Evolutionary conservation across 2,329 filamentous ascomycete species (phyloP).

Genomic region (Ophiobolus disseminans): DNA sequence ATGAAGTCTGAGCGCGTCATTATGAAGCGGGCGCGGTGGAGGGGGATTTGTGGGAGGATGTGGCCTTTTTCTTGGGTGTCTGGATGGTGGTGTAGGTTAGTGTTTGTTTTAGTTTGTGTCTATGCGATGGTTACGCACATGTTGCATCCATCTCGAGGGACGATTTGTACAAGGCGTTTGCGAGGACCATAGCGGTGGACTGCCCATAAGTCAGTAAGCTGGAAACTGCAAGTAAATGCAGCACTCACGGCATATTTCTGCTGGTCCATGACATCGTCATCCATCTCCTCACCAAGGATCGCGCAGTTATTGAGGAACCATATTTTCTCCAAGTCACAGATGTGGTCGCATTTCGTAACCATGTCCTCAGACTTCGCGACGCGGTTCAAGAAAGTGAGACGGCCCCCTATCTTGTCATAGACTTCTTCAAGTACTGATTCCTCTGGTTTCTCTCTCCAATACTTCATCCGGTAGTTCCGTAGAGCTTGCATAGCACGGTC

Average conservation of each 20-base stretch:
- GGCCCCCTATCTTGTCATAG: conserved; percentile 85
- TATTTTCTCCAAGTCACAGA: conserved; percentile 74
- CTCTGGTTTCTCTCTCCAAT: conserved; percentile 69
- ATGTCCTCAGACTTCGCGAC: conserved; percentile 89
- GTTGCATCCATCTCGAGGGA: conserved; percentile 68
- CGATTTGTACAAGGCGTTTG: conserved; percentile 85
- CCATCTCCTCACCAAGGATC: conserved; percentile 78
- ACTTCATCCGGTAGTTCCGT: conserved; percentile 78
- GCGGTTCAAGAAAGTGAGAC: conserved; percentile 84
- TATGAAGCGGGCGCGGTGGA: conserved; percentile 65
- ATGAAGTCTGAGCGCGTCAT: conserved; percentile 98
- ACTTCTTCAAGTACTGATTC: conserved; percentile 71
- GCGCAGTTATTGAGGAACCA: conserved; percentile 82
- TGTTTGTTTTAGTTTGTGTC: too few species aligned
- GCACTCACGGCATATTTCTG: conserved; percentile 91
- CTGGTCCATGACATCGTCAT: conserved; percentile 98
- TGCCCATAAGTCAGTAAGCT: conserved; percentile 39
- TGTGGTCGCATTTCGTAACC: conserved; percentile 76
- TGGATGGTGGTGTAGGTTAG: too few species aligned
- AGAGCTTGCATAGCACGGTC: conserved; percentile 78
- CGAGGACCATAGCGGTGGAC: conserved; percentile 92
- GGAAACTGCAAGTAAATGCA: background rate
- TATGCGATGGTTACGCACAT: too few species aligned
- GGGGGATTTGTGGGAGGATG: conserved; percentile 73
- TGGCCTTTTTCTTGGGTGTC: conserved; percentile 73